Base-by-base conservation (phyloP, 192 early-diverging fungal genomes). In the Bifiguratus adelaidae region DNA sequence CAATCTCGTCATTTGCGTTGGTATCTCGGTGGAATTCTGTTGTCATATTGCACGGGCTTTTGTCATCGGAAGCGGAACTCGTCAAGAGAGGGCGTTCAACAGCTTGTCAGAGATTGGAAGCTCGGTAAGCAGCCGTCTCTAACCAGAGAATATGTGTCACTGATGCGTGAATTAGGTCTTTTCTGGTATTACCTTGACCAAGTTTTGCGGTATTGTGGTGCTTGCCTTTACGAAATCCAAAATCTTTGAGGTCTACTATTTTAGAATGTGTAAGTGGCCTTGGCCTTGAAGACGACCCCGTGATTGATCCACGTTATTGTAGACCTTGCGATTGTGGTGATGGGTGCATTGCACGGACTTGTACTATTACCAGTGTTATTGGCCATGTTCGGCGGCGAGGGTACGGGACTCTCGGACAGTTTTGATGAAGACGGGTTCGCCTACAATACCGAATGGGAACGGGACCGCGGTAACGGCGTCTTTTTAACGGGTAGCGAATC, bases 201-300 rank as follows among this genome's bases (percentile, higher is more conserved):
- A 82, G 45, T 79, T 82, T 48, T 56, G 64, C 25, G 80, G 80
- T n/a, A 74, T 82, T 35, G 48, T 73, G 38, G 77, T 82, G 7
- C 51, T 82, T 3, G 80, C 80, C 9, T 82, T 82, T 50, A 77
- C 80, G 18, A 50, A 67, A 22, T 80, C 77, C 34, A 76, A 78
- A 50, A 82, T 82, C 22, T 82, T 82, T 60, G 74, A 78, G 51
- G 63, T 78, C 13, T 82, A 78, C 44, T 82, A 82, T 46, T 82
- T 82, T 55, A 52, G 74, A 33, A 80, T 82, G 76, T 82, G 62
- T 65, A 59, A 58, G 55, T 45, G 18, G 23, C 9, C 4, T 33
- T 40, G 22, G 7, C 16, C n/a, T 33, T 33, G 32, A n/a, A n/a
- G 32, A 33, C 9, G 32, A 33, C 32, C n/a, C 8, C n/a, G 8